Conservation (phyloP, 805 yeast genomes). For the Candida dajiaensis region DNA sequence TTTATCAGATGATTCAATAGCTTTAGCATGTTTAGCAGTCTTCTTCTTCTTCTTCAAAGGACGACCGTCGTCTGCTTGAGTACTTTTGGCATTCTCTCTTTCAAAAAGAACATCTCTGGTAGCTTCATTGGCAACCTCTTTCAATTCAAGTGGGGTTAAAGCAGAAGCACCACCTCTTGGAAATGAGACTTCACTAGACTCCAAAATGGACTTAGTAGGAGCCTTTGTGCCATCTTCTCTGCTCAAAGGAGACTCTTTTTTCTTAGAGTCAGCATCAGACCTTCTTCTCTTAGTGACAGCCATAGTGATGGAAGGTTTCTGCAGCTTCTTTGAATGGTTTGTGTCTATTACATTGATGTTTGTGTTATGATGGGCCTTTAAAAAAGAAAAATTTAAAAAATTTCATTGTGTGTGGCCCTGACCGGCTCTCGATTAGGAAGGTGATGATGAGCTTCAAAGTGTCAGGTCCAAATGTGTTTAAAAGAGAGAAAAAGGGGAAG, state of each 20-base stretch:
- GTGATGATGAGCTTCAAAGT: slow-evolving; percentile 14
- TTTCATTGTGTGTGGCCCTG: slow-evolving; percentile 11
- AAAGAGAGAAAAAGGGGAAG: too few relatives aligned
- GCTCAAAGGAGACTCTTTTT: slow-evolving; percentile 32
- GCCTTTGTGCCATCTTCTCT: slow-evolving; percentile 35
- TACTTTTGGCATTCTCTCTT: slow-evolving; percentile 14
- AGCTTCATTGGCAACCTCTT: slow-evolving; percentile 90
- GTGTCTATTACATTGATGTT: neutral
- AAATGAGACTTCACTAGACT: slow-evolving; percentile 43
- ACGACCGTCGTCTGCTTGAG: slow-evolving; percentile 17
- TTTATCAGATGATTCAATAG: slow-evolving; percentile 25
- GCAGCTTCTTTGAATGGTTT: neutral
- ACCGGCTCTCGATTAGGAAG: slow-evolving; percentile 17
- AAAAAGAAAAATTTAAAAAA: slow-evolving; percentile 17
- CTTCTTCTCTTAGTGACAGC: slow-evolving; percentile 41
- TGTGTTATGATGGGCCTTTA: neutral
- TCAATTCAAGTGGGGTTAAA: slow-evolving; percentile 83
- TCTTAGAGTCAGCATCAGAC: slow-evolving; percentile 33
- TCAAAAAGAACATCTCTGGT: slow-evolving; percentile 79
- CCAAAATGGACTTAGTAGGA: slow-evolving; percentile 31
- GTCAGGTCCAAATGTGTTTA: neutral
- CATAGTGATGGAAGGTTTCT: slow-evolving; percentile 9
- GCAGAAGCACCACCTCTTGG: slow-evolving; percentile 96
- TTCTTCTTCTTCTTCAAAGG: slow-evolving; percentile 39
- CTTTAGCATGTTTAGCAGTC: slow-evolving; percentile 23